Conservation (phyloP, 148 eudicot genomes). For the Drosera capensis region DNA sequence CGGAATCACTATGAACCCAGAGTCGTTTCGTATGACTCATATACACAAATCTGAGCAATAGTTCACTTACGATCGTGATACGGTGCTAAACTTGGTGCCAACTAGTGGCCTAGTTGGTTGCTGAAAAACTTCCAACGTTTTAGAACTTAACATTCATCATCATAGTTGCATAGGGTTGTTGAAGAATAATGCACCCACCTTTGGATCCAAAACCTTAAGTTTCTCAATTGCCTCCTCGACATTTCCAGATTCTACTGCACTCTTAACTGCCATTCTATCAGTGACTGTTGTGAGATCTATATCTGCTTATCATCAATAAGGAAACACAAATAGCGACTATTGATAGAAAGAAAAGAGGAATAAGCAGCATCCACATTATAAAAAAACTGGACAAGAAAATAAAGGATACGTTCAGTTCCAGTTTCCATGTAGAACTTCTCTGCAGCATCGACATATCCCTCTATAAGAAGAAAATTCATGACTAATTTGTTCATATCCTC, state of each 20-base stretch:
- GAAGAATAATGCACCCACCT: conserved; percentile 26
- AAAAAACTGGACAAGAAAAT: conserved; percentile 1
- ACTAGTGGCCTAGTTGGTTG: no score
- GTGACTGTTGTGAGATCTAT: conserved; percentile 83
- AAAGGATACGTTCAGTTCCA: conserved; percentile 96
- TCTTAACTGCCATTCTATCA: conserved; percentile 90
- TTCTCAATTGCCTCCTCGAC: conserved; percentile 95
- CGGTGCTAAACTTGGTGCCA: no score
- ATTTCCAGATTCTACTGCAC: conserved; percentile 85
- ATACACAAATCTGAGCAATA: no score
- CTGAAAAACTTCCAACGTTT: no score
- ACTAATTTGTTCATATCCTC: conserved; percentile 89
- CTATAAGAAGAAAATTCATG: conserved; percentile 91
- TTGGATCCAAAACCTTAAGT: conserved; percentile 93
- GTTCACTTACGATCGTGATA: no score
- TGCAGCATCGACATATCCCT: conserved; percentile 93
- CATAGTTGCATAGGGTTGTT: background rate
- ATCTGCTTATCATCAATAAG: conserved; percentile 61
- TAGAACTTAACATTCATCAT: background rate
- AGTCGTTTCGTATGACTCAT: no score
- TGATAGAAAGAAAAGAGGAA: background rate
- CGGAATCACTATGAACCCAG: no score
- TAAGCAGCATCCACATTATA: background rate
- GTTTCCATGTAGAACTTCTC: conserved; percentile 78
- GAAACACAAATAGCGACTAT: conserved; percentile 14